Evolutionary conservation across 2,329 filamentous ascomycete genomes (phyloP).

Genomic region (Lasiodiplodia theobromae): DNA sequence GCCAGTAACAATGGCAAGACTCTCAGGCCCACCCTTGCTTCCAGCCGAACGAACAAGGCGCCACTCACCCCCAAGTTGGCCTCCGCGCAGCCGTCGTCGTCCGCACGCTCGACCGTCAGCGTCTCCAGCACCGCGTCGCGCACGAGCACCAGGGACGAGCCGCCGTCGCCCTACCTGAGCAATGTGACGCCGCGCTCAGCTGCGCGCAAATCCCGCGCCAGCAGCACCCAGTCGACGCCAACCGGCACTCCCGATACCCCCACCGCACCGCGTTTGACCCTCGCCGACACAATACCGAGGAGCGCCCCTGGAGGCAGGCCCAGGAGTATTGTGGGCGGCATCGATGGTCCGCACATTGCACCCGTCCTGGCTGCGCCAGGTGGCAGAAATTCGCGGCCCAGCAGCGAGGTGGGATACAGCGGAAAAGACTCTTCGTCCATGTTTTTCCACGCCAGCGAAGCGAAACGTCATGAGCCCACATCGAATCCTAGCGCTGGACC

Average conservation of each 20-base stretch:
- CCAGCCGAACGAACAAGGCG: constrained; percentile 62
- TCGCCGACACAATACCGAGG: constrained; percentile 25
- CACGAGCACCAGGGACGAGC: constrained; percentile 52
- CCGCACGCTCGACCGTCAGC: constrained; percentile 42
- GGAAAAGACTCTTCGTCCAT: constrained; percentile 59
- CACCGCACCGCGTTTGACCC: constrained; percentile 19
- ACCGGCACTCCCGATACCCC: constrained; percentile 62
- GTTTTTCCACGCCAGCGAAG: constrained; percentile 94
- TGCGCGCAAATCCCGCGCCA: constrained; percentile 72
- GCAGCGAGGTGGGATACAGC: constrained; percentile 36
- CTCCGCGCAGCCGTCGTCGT: constrained; percentile 41
- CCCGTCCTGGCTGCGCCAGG: constrained; percentile 13
- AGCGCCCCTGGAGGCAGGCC: constrained; percentile 35
- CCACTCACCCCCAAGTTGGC: constrained; percentile 68
- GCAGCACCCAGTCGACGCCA: constrained; percentile 73
- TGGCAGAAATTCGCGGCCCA: constrained; percentile 21
- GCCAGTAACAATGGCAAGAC: constrained; percentile 62
- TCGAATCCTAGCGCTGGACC: constrained; percentile 32
- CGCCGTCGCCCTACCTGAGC: constrained; percentile 64
- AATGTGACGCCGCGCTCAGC: constrained; percentile 84
- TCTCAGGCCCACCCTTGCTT: constrained; percentile 73
- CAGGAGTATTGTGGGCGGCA: constrained; percentile 46
- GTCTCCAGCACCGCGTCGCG: constrained; percentile 33
- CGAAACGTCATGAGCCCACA: constrained; percentile 47
- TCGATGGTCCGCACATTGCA: neutral